Base-by-base conservation (phyloP, 495 filamentous ascomycete species). In the Tuber aestivum region DNA sequence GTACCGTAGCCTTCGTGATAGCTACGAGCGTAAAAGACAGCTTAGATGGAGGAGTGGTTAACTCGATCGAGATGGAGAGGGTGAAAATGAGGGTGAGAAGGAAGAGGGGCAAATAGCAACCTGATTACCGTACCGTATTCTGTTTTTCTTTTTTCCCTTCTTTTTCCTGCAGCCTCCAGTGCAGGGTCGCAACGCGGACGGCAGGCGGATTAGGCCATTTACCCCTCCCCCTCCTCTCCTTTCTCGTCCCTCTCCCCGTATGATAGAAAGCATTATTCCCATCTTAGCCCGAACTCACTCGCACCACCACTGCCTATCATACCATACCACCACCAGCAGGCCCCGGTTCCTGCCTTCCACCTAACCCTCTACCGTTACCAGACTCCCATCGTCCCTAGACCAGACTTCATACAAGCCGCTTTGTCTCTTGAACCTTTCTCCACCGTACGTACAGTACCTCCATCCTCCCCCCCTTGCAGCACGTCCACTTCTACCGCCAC, bases 201-300 rank as follows among this genome's bases (percentile, higher is more conserved):
- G 27, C 4, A 65, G 56, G 27, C 56, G 56, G 35, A 35, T 65
- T 35, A 35, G 56, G 56, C 42, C 35, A 74, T 79, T 77, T 79
- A 79, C 78, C 78, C 78, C 78, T 79, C 78, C 78, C 78, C 78
- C 78, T 79, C 78, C 74, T 71, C 56, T 61, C 50, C 9, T 61
- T 40, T 73, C 73, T 70, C 70, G 3, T 9, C 40, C 40, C 40
- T 3, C 40, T 41, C 70, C 77, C 76, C 74, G 78, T 79, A 79
- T n/a, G n/a, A n/a, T n/a, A n/a, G n/a, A n/a, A n/a, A n/a, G n/a
- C n/a, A n/a, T n/a, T n/a, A n/a, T n/a, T n/a, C n/a, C n/a, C 50
- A 27, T 32, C n/a, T 65, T 65, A 32, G 56, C 56, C 32, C 27
- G n/a, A 65, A 32, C 56, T n/a, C 12, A 65, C 27, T 65, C 18